Conservation (phyloP, 2,329 filamentous ascomycete genomes). For the Aotearoamyces nothofagi region DNA sequence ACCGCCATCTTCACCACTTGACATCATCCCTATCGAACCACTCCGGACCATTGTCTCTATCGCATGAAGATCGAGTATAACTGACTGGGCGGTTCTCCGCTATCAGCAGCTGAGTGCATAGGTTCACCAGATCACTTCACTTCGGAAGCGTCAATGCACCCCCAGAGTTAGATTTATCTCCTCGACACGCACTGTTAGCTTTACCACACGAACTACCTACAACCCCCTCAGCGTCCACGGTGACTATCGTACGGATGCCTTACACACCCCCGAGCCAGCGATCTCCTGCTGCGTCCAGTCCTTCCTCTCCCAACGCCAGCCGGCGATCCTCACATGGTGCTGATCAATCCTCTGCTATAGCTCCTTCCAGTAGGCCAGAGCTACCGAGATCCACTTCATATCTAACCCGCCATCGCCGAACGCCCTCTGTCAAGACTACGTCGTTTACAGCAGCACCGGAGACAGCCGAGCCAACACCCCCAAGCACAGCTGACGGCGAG, state of each 20-base stretch:
- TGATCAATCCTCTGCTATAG: constrained; percentile 19
- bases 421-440: constrained; percentile 28
- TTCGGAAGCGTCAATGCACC: too few relatives aligned
- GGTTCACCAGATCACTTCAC: too few relatives aligned
- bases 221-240: too few relatives aligned
- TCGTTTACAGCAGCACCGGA: constrained; percentile 18
- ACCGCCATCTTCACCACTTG: too few relatives aligned
- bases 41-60: too few relatives aligned
- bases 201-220: too few relatives aligned
- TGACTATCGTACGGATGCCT: constrained; percentile 53
- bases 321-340: constrained; percentile 39
- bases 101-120: too few relatives aligned
- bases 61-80: too few relatives aligned
- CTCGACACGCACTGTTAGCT: too few relatives aligned
- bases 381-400: constrained; percentile 53
- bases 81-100: too few relatives aligned
- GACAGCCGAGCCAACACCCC: constrained; percentile 11
- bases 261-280: constrained; percentile 67
- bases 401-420: constrained; percentile 45
- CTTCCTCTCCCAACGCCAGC: constrained; percentile 39
- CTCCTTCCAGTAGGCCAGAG: constrained; percentile 26
- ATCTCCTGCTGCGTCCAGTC: constrained; percentile 43
- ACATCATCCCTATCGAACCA: too few relatives aligned
- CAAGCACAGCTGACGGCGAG: constrained; percentile 14
- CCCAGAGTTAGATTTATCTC: too few relatives aligned